phyloP scores from a whole-genome alignment of 371 early-diverging fungal genomes.

The Mortierella sp. region DNA sequence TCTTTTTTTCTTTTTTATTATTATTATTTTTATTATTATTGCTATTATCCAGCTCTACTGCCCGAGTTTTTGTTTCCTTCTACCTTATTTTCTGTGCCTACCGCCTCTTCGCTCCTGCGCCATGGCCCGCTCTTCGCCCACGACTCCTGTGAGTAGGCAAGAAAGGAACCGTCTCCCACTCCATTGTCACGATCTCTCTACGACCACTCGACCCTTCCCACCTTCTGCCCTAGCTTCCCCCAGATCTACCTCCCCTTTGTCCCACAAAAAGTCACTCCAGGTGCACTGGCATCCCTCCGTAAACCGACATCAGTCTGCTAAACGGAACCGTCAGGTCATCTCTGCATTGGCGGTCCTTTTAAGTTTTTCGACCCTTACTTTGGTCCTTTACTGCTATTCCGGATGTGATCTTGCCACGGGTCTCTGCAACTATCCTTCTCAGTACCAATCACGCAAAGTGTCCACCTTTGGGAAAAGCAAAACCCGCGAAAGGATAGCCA shows the following conservation, averaged over 20 bases:
- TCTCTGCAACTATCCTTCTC: constrained; percentile 4
- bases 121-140: no score
- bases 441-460: neutral
- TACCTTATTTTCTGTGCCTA: no score
- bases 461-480: no score
- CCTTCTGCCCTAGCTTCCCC: neutral
- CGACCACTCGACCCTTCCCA: neutral
- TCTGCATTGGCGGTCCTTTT: constrained; percentile 17
- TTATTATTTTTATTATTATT: no score
- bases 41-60: no score
- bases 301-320: constrained; percentile 25
- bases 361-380: constrained; percentile 31
- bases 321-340: constrained; percentile 25
- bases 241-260: neutral
- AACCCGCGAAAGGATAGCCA: no score
- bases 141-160: no score
- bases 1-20: neutral
- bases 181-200: no score
- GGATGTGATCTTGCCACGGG: constrained; percentile 43
- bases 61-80: no score
- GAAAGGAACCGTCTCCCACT: no score
- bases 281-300: constrained; percentile 49
- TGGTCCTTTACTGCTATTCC: constrained; percentile 23
- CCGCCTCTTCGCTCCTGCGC: no score
- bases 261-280: constrained; percentile 22